Evolutionary conservation across 2,329 filamentous ascomycete genomes (phyloP), one percentile per base, ranked within the genome.

Genomic region (Neonectria ditissima): DNA sequence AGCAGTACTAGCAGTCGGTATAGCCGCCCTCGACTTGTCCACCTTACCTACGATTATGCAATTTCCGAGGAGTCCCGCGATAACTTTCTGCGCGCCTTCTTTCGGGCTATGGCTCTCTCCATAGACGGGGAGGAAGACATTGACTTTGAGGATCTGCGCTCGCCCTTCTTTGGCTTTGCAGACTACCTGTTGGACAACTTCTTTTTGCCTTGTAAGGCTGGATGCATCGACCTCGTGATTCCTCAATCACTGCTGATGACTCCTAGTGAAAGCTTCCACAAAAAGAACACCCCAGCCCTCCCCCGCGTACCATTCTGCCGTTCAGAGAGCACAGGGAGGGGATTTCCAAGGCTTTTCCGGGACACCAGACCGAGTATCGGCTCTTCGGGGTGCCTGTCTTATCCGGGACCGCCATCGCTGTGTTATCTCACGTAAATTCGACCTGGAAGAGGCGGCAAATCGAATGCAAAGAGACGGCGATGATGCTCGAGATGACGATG

Each of bases 341-440:
- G 62, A 14, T 47, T 48, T 34, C 13, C 55, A 63, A 43, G 22
- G 20, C 5, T 64, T 64, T 47, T 20, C 52, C 54, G 62, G 62
- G 32, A 65, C 57, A 9, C 53, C 62, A 39, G 62, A 57, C 22
- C 57, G 57, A 4, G 16, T 65, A 39, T 44, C 57, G 14, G 51
- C 18, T 34, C 57, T 62, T 13, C 44, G 54, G 18, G 54, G 62
- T 50, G 55, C 43, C 30, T 65, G 62, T 16, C 62, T 65, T 4
- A 43, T 65, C 32, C 62, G 62, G 18, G 62, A 59, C 22, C 62
- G 62, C 8, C 28, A 62, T 62, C 62, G 62, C 24, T 65, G 54
- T 51, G 50, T 65, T 0, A 62, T 65, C 13, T 65, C 62, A 39
- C 62, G 58, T 14, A 51, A 32, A n/a, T 65, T 65, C 18, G 62